These are phyloP conservation scores for Chlamydomonas sphaeroides DNA, from an alignment of 139 green algal species.

Conservation along the genomic window DNA sequence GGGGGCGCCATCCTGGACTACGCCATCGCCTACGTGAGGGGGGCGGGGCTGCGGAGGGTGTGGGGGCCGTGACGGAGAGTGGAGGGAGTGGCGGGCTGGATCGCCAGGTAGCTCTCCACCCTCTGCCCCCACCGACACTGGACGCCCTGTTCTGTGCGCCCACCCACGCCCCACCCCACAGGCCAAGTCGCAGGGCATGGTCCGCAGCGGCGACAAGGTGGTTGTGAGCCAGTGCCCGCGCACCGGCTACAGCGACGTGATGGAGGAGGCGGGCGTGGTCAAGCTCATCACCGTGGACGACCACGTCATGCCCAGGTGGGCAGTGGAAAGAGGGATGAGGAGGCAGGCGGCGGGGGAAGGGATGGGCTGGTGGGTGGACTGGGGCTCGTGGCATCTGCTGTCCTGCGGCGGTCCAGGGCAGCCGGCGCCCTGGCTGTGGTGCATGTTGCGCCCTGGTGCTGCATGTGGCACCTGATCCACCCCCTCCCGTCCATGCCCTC, in stretches of 20 bases:
- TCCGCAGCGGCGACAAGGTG: conserved; percentile 58
- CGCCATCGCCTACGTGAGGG: conserved; percentile 40
- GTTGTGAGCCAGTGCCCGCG: conserved; percentile 68
- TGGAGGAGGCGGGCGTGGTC: conserved; percentile 65
- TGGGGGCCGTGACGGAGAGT: no score
- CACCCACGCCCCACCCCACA: conserved; percentile 26
- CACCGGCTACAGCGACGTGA: conserved; percentile 49
- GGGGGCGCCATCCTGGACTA: conserved; percentile 45
- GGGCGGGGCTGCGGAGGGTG: no score
- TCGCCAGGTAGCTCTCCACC: no score
- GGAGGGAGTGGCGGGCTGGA: no score
- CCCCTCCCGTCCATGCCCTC: no score
- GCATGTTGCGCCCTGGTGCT: no score
- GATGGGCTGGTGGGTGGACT: no score
- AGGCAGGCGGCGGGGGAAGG: not conserved
- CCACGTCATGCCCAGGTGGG: not conserved
- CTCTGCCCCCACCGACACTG: no score
- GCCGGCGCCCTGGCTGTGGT: no score
- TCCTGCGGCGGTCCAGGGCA: no score
- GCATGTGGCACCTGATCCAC: no score
- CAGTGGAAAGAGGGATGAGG: not conserved
- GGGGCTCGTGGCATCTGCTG: no score
- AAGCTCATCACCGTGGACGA: conserved; percentile 63
- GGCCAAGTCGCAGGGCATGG: conserved; percentile 50
- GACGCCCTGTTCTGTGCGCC: not conserved